phyloP scores from a whole-genome alignment of 495 filamentous ascomycete species.

The Lichenothelia convexa region DNA sequence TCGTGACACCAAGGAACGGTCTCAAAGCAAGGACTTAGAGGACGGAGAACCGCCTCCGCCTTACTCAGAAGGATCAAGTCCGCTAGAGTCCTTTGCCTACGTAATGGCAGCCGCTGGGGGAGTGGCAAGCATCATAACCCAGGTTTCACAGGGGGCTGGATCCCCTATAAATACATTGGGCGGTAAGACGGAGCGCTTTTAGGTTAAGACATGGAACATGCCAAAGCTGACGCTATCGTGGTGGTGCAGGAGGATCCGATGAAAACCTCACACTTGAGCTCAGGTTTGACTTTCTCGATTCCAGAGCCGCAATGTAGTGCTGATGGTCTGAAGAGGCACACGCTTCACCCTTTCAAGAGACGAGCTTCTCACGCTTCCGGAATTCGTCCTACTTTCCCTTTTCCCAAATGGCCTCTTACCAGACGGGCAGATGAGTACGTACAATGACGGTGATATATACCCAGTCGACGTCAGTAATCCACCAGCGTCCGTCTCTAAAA shows the following conservation, averaged over 20 bases:
- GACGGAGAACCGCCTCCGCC: conserved; percentile 86
- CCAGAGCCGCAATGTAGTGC: not conserved
- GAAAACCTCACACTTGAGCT: conserved; percentile 92
- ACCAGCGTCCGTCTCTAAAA: conserved; percentile 14
- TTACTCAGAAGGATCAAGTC: conserved; percentile 85
- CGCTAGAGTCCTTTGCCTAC: conserved; percentile 85
- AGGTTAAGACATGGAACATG: conserved; percentile 1
- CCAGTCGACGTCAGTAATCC: conserved; percentile 75
- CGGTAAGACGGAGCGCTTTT: conserved; percentile 33
- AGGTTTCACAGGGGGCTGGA: conserved; percentile 73
- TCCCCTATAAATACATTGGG: conserved; percentile 69
- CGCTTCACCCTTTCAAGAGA: conserved; percentile 88
- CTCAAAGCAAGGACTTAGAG: conserved; percentile 50
- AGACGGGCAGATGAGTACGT: conserved; percentile 88
- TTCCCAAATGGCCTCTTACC: conserved; percentile 96
- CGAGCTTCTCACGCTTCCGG: conserved; percentile 83
- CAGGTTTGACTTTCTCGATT: conserved; percentile 36
- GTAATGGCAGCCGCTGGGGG: conserved; percentile 95
- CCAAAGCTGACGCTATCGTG: not conserved
- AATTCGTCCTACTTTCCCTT: conserved; percentile 95
- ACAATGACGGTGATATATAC: conserved; percentile 82
- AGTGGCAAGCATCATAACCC: conserved; percentile 94
- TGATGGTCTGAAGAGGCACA: conserved; percentile 43
- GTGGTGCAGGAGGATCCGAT: conserved; percentile 56
- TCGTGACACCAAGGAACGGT: conserved; percentile 58